Evolutionary conservation across 2,329 filamentous ascomycete genomes (phyloP).

Genomic region (Apiospora malaysiana): DNA sequence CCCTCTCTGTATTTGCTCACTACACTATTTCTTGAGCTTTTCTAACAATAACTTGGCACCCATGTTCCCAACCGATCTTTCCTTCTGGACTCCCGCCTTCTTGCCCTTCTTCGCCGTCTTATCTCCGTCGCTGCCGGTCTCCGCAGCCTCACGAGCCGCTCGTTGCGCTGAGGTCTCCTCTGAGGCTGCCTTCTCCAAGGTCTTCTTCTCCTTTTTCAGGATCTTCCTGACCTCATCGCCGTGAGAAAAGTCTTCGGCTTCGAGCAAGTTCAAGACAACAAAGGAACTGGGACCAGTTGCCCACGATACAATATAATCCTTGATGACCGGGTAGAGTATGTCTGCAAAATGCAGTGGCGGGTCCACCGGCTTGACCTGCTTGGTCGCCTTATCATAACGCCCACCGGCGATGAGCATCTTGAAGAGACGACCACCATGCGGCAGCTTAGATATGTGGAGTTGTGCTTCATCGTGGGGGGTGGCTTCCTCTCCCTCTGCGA

Average conservation of each 20-base stretch:
- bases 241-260: conserved; percentile 73
- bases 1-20: background rate
- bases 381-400: conserved; percentile 76
- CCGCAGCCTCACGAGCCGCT: conserved; percentile 56
- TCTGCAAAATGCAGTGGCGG: conserved; percentile 82
- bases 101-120: conserved; percentile 68
- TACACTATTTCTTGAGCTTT: conserved; percentile 49
- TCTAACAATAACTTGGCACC: conserved; percentile 66
- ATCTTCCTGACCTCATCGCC: conserved; percentile 70
- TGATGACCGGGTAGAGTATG: conserved; percentile 81
- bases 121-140: conserved; percentile 53
- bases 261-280: conserved; percentile 80
- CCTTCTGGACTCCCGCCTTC: conserved; percentile 54
- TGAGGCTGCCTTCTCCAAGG: conserved; percentile 69
- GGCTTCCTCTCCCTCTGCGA: conserved; percentile 44
- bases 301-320: conserved; percentile 78
- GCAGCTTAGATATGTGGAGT: conserved; percentile 64
- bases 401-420: conserved; percentile 92
- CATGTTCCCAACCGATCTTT: conserved; percentile 61
- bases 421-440: conserved; percentile 79
- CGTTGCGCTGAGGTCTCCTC: conserved; percentile 62
- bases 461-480: conserved; percentile 30
- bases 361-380: conserved; percentile 72
- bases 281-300: conserved; percentile 87
- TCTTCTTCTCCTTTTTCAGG: conserved; percentile 75